A percentile compares a stretch with the other conserved stretches of the same genome.
These are phyloP conservation scores for Ceratorhiza oryzae-sativae DNA, from an alignment of 1,284 basidiomycete species.

Conservation along the genomic window DNA sequence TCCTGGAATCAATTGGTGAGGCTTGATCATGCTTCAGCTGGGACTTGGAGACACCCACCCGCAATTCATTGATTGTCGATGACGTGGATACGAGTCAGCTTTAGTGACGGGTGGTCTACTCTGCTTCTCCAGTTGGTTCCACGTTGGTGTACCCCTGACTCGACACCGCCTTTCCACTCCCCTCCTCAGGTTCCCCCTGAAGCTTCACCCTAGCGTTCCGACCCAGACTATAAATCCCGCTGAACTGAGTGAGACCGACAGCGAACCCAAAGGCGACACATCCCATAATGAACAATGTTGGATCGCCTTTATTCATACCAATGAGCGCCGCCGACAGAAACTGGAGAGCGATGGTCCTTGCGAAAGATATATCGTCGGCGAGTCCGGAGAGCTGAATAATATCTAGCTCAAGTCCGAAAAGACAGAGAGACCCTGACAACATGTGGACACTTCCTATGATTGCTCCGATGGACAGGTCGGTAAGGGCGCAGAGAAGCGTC, in stretches of 20 bases:
- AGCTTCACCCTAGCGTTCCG: background rate
- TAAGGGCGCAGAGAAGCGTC: background rate
- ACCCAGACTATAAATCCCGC: background rate
- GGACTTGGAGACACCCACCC: no score
- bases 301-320: background rate
- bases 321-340: background rate
- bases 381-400: background rate
- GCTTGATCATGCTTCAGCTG: no score
- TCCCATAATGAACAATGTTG: background rate
- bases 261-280: background rate
- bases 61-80: no score
- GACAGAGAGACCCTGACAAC: background rate
- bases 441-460: background rate
- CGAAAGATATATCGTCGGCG: background rate
- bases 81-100: no score
- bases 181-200: background rate
- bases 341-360: background rate
- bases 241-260: background rate
- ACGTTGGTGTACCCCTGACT: no score
- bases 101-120: no score
- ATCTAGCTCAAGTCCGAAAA: background rate
- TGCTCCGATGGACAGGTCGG: background rate
- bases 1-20: no score
- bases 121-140: no score
- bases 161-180: background rate